Base-by-base conservation (phyloP, 257 asterid species). In the Asclepias syriaca region DNA sequence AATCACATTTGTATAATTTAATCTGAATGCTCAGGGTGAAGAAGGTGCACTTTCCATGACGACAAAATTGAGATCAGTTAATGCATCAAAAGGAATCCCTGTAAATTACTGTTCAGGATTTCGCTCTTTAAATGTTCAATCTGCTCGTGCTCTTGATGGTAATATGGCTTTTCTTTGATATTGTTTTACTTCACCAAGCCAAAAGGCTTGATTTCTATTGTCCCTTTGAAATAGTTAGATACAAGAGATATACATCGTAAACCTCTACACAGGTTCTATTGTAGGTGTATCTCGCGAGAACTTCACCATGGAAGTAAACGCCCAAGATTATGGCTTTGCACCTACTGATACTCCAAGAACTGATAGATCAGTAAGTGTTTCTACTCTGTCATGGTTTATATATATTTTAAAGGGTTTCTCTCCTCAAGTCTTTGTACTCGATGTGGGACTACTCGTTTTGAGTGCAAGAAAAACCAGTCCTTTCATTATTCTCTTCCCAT, bases 41-140 rank as follows among this genome's bases (percentile, higher is more conserved):
- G 99, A 94, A 78, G 99, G 99, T 45, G 96, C 99, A 66, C 96
- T 94, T 75, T 91, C 99, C 40, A 91, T 94, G 99, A 91, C 99
- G 34, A 94, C 99, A 21, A 89, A 86, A 82, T 77, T 84, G 77
- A 85, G 86, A 73, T 86, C 92, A 49, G 86, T 84, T 70, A 85
- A 67, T 84, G 92, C 97, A 75, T 88, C 99, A 15, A 91, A 94
- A 76, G 98, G 98, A 69, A 69, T 94, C 68, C 93, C 97, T 7
- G 98, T 94, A 66, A 94, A 94, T 77, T 91, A 89, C 88, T 94
- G 99, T 82, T 89, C 99, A 57, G 99, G 99, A 64, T 94, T 91
- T 77, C 97, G 96, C 65, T 82, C 96, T 1, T 75, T 86, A 65
- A 77, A 84, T 76, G 71, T 72, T 73, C 69, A 73, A 34, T 86